Conservation (phyloP, 108 stramenopile genomes). For the Nannochloropsis oceanica region DNA sequence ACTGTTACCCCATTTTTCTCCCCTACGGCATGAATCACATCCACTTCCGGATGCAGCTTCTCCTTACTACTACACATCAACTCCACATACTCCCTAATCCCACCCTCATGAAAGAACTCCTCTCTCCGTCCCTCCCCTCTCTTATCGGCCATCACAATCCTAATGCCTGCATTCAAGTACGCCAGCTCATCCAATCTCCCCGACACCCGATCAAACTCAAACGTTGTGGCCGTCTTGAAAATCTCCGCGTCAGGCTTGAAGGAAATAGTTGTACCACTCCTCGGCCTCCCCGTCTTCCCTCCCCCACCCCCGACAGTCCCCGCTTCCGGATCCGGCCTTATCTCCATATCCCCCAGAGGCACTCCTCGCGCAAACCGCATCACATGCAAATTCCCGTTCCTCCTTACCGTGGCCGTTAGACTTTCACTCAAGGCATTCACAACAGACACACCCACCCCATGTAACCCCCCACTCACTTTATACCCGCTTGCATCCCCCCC, state of each 20-base stretch:
- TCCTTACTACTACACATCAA: conserved; percentile 57
- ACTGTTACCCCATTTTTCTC: conserved; percentile 49
- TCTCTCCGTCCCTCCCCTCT: conserved; percentile 16
- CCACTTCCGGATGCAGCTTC: conserved; percentile 20
- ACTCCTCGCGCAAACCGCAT: conserved; percentile 63
- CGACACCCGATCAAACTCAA: conserved; percentile 53
- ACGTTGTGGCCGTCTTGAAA: conserved; percentile 74
- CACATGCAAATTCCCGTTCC: conserved; percentile 29
- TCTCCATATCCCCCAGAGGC: conserved; percentile 43
- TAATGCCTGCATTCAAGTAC: conserved; percentile 64
- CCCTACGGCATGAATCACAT: conserved; percentile 15
- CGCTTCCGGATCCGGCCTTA: conserved; percentile 16
- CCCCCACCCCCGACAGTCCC: background rate
- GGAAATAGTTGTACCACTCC: conserved; percentile 54
- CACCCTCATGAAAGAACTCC: conserved; percentile 37
- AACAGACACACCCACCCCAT: conserved; percentile 87
- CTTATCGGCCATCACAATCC: conserved; percentile 58
- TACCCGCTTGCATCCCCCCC: conserved; percentile 67
- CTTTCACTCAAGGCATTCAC: conserved; percentile 76
- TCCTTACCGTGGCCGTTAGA: conserved; percentile 47
- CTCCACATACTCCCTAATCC: conserved; percentile 62
- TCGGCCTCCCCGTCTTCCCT: conserved; percentile 30
- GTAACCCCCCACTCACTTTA: conserved; percentile 74
- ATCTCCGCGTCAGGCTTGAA: conserved; percentile 70
- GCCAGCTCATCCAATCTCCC: conserved; percentile 53